Evolutionary conservation across 139 green algal genomes (phyloP).

Genomic region (Chara braunii): DNA sequence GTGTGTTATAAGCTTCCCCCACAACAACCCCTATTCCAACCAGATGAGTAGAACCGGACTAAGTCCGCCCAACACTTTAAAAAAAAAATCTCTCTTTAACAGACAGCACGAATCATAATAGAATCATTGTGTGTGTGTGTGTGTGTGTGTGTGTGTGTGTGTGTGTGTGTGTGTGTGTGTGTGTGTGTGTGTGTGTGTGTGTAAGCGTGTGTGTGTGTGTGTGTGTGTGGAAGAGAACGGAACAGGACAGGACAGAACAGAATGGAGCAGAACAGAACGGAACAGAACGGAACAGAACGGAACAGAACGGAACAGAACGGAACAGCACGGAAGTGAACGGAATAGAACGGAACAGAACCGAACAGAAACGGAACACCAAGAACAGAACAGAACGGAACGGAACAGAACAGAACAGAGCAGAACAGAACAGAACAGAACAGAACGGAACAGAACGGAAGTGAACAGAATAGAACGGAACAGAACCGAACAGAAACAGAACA

Average conservation of each 20-base stretch:
- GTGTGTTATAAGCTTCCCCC: too few relatives aligned
- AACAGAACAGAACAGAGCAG: neutral
- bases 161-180: too few relatives aligned
- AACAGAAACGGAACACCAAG: neutral
- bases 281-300: constrained; percentile 2
- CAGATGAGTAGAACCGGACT: too few relatives aligned
- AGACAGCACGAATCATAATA: too few relatives aligned
- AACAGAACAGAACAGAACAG: constrained; percentile 6
- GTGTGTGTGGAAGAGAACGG: neutral
- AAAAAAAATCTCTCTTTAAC: too few relatives aligned
- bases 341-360: neutral
- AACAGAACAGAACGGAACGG: neutral
- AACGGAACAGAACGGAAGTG: neutral
- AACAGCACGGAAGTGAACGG: neutral
- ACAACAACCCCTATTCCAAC: too few relatives aligned
- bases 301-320: constrained; percentile 1
- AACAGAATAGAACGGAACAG: constrained; percentile 1
- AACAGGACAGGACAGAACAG: constrained; percentile 9
- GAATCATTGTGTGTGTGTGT: too few relatives aligned
- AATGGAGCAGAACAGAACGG: constrained; percentile 1
- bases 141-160: too few relatives aligned
- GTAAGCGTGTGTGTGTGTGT: too few relatives aligned
- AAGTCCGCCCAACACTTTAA: too few relatives aligned
- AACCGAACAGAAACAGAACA: neutral
- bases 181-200: too few relatives aligned